A percentile compares a stretch with the other conserved stretches of the same genome.
Conservation (phyloP, 148 eudicot genomes). For the Selenicereus undatus region DNA sequence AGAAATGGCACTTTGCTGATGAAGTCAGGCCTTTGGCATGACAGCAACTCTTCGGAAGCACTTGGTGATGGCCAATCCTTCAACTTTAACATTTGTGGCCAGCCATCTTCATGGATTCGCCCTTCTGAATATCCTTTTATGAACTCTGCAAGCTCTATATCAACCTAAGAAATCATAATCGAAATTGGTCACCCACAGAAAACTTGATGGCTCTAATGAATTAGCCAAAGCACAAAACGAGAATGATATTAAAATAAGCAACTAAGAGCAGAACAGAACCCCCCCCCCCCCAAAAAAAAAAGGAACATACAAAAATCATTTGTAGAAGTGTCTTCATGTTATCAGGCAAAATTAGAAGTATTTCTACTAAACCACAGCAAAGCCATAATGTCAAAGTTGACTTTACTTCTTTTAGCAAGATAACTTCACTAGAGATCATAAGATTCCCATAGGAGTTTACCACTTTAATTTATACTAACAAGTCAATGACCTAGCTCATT, state of each 20-base stretch:
- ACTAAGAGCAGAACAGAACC: not conserved
- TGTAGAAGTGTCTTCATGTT: not conserved
- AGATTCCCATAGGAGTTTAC: not conserved
- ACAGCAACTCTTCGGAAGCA: slow-evolving; percentile 89
- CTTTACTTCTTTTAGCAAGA: not conserved
- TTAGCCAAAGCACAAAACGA: not conserved
- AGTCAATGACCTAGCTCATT: not conserved
- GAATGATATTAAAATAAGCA: not conserved
- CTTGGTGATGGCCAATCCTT: slow-evolving; percentile 98
- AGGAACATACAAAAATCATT: not conserved
- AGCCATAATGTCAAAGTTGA: not conserved
- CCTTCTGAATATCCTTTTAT: slow-evolving; percentile 89
- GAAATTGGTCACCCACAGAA: slow-evolving; percentile 11
- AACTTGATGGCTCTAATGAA: not conserved
- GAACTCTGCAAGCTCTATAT: slow-evolving; percentile 76
- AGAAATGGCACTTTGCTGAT: slow-evolving; percentile 81
- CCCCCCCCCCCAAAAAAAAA: not conserved
- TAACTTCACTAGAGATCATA: not conserved
- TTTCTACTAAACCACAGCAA: not conserved
- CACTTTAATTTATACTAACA: not conserved
- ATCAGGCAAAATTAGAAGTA: not conserved
- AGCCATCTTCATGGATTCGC: slow-evolving; percentile 56
- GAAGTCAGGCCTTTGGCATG: slow-evolving; percentile 93
- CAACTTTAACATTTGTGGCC: slow-evolving; percentile 71
- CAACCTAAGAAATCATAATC: slow-evolving; percentile 43